Evolutionary conservation across 2,329 filamentous ascomycete species (phyloP), one percentile per base, ranked within the genome.

Genomic region (Talaromyces islandicus): DNA sequence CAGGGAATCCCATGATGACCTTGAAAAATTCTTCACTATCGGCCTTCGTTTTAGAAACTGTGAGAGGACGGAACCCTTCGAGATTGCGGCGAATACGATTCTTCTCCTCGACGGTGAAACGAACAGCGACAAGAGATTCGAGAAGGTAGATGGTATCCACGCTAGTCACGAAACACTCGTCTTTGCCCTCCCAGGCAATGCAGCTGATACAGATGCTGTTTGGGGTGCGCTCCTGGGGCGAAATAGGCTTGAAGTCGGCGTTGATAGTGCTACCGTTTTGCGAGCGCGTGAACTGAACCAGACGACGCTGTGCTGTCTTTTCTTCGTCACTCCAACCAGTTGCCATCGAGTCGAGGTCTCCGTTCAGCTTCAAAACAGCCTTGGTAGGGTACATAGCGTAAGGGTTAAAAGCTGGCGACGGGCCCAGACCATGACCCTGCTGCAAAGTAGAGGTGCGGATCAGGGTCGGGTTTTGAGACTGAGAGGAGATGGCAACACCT

Each of bases 11-110:
- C 94, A 99, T 99, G 77, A 99, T 97, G 68, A 97, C 84, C 79
- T 97, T 97, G 86, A 97, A 97, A 75, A 97, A 97, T 59, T 95
- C 91, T 73, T 97, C 93, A 72, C 90, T 96, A 62, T 97, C 93
- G 1, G 87, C 71, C 77, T 96, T 96, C 60, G 88, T 87, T 76
- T 99, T 99, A 67, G 92, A 96, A 19, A 99, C 92, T 0, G 94
- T 99, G 64, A 91, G 78, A 0, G 94, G 94, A 38, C 91, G 88
- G 79, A 96, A 97, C 0, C 92, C 92, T 73, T 99, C 94, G 35
- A 99, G 81, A 70, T 99, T 99, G 64, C 94, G 87, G 30, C 94
- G 88, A 68, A 99, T 97, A 57, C 94, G 87, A 75, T 99, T 99
- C 85, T 97, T 99, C 80, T 97, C 94, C 73, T 97, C 93, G 4